A percentile compares a stretch with the other conserved stretches of the same genome.
These are phyloP conservation scores for Musa beccarii DNA, from an alignment of 176 grass and related monocot species.

Conservation along the genomic window DNA sequence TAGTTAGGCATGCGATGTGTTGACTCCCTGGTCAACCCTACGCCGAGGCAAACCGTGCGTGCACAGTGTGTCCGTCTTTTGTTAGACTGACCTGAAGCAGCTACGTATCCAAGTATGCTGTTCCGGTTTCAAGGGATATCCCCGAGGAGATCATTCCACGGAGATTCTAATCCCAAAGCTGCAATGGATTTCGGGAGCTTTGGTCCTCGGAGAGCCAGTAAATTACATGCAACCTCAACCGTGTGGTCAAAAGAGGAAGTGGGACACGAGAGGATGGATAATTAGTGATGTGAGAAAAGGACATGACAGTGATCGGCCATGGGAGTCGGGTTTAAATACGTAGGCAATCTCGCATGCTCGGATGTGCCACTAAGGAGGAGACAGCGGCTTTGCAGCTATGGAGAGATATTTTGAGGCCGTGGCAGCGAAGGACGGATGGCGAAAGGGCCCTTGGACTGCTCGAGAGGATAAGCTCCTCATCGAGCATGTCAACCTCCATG, in stretches of 20 bases:
- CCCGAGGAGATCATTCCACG: too few species aligned
- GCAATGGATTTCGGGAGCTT: too few species aligned
- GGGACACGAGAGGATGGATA: too few species aligned
- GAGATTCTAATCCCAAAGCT: too few species aligned
- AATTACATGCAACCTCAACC: too few species aligned
- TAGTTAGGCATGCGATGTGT: background rate
- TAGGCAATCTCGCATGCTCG: background rate
- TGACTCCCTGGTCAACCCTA: too few species aligned
- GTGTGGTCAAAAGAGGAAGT: too few species aligned
- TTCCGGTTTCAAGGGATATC: too few species aligned
- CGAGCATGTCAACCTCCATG: constrained; percentile 67
- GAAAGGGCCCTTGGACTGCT: constrained; percentile 86
- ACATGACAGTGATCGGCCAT: background rate
- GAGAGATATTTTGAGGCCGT: background rate
- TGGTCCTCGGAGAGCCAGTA: too few species aligned
- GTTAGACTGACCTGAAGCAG: background rate
- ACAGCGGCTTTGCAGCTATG: constrained; percentile 38
- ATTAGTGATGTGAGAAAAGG: too few species aligned
- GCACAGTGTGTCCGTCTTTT: background rate
- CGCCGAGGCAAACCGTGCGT: too few species aligned
- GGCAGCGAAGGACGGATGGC: constrained; percentile 20
- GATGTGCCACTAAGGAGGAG: constrained; percentile 17
- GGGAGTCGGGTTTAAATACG: background rate
- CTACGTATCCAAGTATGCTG: too few species aligned
- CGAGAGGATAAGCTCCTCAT: constrained; percentile 77